Percentiles rank a stretch among this genome's conserved stretches.
phyloP scores from a whole-genome alignment of 441 rosid genomes.

The Metrosideros polymorpha region DNA sequence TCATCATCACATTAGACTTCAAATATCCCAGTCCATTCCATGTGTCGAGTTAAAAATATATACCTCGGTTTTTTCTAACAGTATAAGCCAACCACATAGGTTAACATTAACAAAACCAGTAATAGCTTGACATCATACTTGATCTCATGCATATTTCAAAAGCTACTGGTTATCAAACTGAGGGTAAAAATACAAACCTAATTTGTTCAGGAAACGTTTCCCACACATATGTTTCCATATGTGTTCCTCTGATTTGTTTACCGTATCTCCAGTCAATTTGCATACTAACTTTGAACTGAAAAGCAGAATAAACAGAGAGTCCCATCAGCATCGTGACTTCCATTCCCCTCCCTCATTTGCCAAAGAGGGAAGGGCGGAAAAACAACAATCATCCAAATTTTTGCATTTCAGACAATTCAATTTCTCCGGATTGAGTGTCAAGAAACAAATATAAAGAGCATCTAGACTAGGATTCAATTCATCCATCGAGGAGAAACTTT shows the following conservation, averaged over 20 bases:
- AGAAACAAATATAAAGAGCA: neutral
- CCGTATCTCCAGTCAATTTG: constrained; percentile 79
- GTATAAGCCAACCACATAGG: neutral
- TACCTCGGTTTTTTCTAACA: neutral
- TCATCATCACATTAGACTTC: neutral
- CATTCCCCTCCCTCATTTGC: neutral
- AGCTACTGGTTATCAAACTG: neutral
- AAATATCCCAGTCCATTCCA: neutral
- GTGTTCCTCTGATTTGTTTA: constrained; percentile 90
- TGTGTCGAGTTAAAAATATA: neutral
- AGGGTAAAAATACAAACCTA: constrained; percentile 36
- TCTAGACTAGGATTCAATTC: neutral
- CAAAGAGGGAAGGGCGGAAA: neutral
- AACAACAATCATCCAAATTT: neutral
- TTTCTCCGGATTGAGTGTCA: neutral
- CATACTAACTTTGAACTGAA: constrained; percentile 69
- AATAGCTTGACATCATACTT: neutral
- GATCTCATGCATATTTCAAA: neutral
- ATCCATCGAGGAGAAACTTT: neutral
- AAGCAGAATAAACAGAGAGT: neutral
- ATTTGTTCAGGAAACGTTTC: constrained; percentile 69
- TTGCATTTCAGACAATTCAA: neutral
- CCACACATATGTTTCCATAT: constrained; percentile 95
- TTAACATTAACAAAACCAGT: neutral
- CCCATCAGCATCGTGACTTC: neutral